Evolutionary conservation across 495 filamentous ascomycete species (phyloP), one percentile per base, ranked within the genome.

Genomic region (Xylaria cubensis): DNA sequence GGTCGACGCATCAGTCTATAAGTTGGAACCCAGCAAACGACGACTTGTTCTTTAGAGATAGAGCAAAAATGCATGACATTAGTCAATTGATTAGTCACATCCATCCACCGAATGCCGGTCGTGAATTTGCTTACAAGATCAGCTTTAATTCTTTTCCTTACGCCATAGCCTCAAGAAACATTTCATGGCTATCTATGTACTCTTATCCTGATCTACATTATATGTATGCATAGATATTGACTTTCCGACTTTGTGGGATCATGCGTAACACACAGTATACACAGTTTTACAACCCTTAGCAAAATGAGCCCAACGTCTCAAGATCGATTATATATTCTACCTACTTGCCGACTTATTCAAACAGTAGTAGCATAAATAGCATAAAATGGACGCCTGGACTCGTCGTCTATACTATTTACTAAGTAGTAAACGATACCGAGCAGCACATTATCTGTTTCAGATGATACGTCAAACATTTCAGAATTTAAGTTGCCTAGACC

Each of bases 1-100:
- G 42, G n/a, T n/a, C 19, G 46, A 67, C 53, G 29, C 34, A 39
- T 39, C 58, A 17, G 32, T 61, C 2, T 10, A 61, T 61, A 61
- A 19, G 58, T 61, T 61, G 58, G 58, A 61, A 61, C 19, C 48
- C 29, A 29, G 64, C 46, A 67, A 67, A 61, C 50, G 48, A 42
- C 34, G 29, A 53, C 39, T 59, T 67, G 64, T 53, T 36, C 64
- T 56, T 67, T 67, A 67, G 65, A 67, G 36, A 67, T 67, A 67
- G 65, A 67, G 65, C 50, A 55, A 41, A 56, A 51, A n/a, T 36
- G 34, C 46, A 67, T 21, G 7, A 24, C 39, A 34, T 39, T 32
- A 53, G 32, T 29, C 32, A 51, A 36, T 53, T 39, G 17, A 36
- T 39, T 48, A 32, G 39, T 51, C 29, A 36, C n/a, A 61, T 61